Base-by-base conservation (phyloP, 805 yeast species). In the Candida alai region DNA sequence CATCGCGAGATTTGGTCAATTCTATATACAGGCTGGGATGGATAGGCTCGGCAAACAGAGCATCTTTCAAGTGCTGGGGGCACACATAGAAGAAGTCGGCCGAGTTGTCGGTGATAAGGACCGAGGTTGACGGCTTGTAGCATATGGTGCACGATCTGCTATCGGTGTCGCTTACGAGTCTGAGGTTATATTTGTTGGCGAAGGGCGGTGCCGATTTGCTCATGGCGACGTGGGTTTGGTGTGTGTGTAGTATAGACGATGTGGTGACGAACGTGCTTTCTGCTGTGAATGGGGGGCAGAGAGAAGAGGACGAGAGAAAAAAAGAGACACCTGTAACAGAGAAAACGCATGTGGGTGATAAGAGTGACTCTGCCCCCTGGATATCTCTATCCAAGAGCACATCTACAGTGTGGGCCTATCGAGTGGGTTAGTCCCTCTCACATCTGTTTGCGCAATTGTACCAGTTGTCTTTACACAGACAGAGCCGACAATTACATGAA, bases 71-170 rank as follows among this genome's bases (percentile, higher is more conserved):
- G 51, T 76, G 82, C 4, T 55, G 34, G 5, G 55, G 54, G 49
- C 82, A 76, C 3, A 69, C 56, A 45, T 74, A 75, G 47, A 76
- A 72, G 59, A 73, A 75, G 47, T 76, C 82, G 3, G 49, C 56
- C 28, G 68, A 68, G 37, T 63, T 68, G 18, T 61, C 59, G 2
- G 75, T 55, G 6, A 76, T 51, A 20, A 76, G 48, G 9, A 76
- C 81, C 0, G 66, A 45, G 5, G 54, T 31, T 0, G 76, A 54
- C 1, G 76, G 69, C 42, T 73, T 74, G 51, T 56, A 74, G 55
- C 83, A 76, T 10, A 75, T 51, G 14, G 40, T 42, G 47, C 83
- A 76, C 2, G 80, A 50, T 42, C 61, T 69, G 17, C 67, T 35
- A 35, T 67, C 71, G 3, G 47, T 36, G 1, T 52, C 59, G 1